These are phyloP conservation scores for Strobilomyces echinocephalus DNA, from an alignment of 768 basidiomycete genomes.

Conservation along the genomic window DNA sequence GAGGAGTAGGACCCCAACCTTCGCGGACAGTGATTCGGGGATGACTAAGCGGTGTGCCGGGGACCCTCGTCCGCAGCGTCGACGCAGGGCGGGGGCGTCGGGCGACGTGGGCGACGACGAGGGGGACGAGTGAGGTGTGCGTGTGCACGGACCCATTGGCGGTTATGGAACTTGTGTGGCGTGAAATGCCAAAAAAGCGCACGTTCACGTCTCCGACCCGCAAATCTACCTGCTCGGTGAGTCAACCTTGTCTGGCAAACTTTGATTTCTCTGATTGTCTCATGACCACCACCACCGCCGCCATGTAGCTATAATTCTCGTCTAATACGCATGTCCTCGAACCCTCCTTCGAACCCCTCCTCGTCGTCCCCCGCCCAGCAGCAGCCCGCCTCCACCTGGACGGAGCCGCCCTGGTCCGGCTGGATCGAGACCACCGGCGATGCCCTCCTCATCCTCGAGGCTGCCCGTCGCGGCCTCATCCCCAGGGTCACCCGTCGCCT, in stretches of 20 bases:
- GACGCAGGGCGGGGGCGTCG: neutral
- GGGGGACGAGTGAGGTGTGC: neutral
- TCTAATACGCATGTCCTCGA: conserved; percentile 24
- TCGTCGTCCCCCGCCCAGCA: conserved; percentile 15
- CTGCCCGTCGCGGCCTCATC: conserved; percentile 83
- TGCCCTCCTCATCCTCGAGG: conserved; percentile 94
- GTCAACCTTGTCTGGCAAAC: conserved; percentile 63
- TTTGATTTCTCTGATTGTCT: conserved; percentile 32
- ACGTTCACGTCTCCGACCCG: conserved; percentile 48
- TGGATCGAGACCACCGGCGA: conserved; percentile 96
- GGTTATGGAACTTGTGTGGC: conserved; percentile 31
- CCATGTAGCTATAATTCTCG: neutral
- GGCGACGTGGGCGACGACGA: neutral
- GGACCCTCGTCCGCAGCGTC: conserved; percentile 16
- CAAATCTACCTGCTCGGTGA: conserved; percentile 62
- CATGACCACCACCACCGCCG: conserved; percentile 13
- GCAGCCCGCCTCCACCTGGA: conserved; percentile 52
- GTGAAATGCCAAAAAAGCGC: conserved; percentile 32
- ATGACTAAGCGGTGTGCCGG: conserved; percentile 28
- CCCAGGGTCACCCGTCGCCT: conserved; percentile 89
- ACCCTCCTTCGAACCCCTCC: conserved; percentile 18
- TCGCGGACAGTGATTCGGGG: conserved; percentile 27
- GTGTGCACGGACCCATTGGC: conserved; percentile 29
- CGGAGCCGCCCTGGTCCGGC: conserved; percentile 88
- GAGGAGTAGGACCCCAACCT: conserved; percentile 4